phyloP scores from a whole-genome alignment of 306 rosid genomes.

The Acacia confusa region DNA sequence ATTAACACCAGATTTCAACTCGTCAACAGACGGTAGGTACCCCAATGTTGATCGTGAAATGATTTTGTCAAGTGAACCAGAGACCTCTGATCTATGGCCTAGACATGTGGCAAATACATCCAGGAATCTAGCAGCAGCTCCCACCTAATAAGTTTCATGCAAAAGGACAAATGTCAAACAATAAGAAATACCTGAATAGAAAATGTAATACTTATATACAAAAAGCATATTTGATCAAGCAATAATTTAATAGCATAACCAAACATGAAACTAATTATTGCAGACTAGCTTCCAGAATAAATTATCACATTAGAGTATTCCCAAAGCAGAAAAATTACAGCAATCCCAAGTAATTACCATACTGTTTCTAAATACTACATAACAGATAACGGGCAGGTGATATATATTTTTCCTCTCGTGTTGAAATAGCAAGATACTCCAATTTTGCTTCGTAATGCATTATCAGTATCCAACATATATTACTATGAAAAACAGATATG shows the following conservation, averaged over 20 bases:
- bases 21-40: constrained; percentile 74
- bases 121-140: constrained; percentile 72
- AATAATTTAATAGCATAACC: constrained; percentile 5
- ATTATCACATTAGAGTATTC: background rate
- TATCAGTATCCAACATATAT: background rate
- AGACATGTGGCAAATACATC: constrained; percentile 78
- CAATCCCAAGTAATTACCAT: background rate
- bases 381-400: background rate
- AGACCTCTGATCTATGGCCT: constrained; percentile 74
- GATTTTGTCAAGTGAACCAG: constrained; percentile 73
- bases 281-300: background rate
- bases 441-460: background rate
- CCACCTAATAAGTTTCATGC: constrained; percentile 54
- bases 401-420: background rate
- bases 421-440: constrained; percentile 16
- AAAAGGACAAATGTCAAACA: constrained; percentile 28
- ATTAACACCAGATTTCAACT: constrained; percentile 71
- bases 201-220: constrained; percentile 19
- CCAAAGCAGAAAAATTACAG: background rate
- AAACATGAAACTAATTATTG: background rate
- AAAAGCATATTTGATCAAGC: background rate
- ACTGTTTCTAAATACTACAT: background rate
- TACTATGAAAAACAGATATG: constrained; percentile 7
- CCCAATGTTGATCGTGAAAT: constrained; percentile 54
- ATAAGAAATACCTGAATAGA: constrained; percentile 19